phyloP scores from a whole-genome alignment of 768 basidiomycete genomes.

The Trametes elegans region DNA sequence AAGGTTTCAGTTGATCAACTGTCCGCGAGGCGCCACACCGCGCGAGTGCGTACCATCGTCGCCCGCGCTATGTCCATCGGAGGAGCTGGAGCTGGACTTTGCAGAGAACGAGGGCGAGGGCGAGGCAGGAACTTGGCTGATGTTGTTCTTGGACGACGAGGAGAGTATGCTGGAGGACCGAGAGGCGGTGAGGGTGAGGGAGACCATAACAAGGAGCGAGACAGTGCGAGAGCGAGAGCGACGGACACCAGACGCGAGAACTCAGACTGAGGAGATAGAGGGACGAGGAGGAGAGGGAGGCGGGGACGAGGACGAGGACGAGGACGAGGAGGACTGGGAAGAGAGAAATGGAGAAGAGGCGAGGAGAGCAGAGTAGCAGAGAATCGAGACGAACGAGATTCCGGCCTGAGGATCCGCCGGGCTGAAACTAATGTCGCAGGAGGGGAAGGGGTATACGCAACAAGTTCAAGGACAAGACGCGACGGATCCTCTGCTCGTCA shows the following conservation, averaged over 20 bases:
- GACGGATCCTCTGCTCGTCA: constrained; percentile 45
- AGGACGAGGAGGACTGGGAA: constrained; percentile 20
- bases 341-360: too few relatives aligned
- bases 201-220: constrained; percentile 28
- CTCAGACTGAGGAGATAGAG: background rate
- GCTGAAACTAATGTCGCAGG: constrained; percentile 41
- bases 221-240: constrained; percentile 20
- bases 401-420: constrained; percentile 51
- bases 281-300: background rate
- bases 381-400: constrained; percentile 20
- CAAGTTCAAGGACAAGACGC: constrained; percentile 42
- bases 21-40: constrained; percentile 6
- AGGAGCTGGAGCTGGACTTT: constrained; percentile 30
- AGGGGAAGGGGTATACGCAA: constrained; percentile 42
- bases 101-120: constrained; percentile 27
- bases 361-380: constrained; percentile 18
- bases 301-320: constrained; percentile 22
- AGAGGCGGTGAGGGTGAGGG: constrained; percentile 23
- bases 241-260: constrained; percentile 8
- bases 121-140: constrained; percentile 25
- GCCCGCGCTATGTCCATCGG: constrained; percentile 49
- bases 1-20: constrained; percentile 6
- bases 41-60: constrained; percentile 59
- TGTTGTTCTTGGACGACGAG: constrained; percentile 27
- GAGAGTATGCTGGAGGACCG: constrained; percentile 25